Evolutionary conservation across 179 eudicot species (phyloP).

Genomic region (Kewa caespitosa): DNA sequence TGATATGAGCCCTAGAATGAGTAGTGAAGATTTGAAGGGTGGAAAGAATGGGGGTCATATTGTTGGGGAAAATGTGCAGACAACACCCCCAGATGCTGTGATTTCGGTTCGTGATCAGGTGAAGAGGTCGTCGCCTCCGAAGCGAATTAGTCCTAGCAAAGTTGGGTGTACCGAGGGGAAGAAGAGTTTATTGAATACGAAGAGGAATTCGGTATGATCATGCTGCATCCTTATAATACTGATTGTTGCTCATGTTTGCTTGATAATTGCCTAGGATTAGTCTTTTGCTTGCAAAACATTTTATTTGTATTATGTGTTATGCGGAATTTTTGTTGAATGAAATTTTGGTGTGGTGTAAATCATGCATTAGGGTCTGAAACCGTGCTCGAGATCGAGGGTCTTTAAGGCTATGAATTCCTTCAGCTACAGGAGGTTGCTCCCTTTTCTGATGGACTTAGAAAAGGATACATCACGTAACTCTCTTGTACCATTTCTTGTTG

Average conservation of each 20-base stretch:
- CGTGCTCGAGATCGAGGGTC: constrained; percentile 53
- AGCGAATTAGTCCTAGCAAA: constrained; percentile 16
- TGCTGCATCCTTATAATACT: not conserved
- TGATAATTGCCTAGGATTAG: too few species aligned
- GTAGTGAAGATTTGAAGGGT: not conserved
- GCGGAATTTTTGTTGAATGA: not conserved
- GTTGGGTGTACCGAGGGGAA: constrained; percentile 12
- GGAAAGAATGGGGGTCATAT: constrained; percentile 2
- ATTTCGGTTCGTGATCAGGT: not conserved
- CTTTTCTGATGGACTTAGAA: constrained; percentile 54
- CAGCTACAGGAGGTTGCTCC: constrained; percentile 73
- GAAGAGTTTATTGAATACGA: constrained; percentile 24
- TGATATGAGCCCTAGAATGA: constrained; percentile 25
- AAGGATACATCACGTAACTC: constrained; percentile 41
- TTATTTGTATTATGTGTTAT: too few species aligned
- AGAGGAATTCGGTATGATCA: constrained; percentile 33
- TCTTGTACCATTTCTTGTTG: not conserved
- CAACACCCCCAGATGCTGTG: constrained; percentile 58
- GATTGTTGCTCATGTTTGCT: not conserved
- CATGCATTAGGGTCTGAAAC: constrained; percentile 44
- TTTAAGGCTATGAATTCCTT: constrained; percentile 53
- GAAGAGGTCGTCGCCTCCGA: constrained; percentile 19
- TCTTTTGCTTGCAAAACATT: too few species aligned
- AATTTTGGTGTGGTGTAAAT: not conserved
- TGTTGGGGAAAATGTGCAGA: constrained; percentile 42